phyloP scores from a whole-genome alignment of 2,329 filamentous ascomycete genomes.

The Ophiostoma triangulosporum region DNA sequence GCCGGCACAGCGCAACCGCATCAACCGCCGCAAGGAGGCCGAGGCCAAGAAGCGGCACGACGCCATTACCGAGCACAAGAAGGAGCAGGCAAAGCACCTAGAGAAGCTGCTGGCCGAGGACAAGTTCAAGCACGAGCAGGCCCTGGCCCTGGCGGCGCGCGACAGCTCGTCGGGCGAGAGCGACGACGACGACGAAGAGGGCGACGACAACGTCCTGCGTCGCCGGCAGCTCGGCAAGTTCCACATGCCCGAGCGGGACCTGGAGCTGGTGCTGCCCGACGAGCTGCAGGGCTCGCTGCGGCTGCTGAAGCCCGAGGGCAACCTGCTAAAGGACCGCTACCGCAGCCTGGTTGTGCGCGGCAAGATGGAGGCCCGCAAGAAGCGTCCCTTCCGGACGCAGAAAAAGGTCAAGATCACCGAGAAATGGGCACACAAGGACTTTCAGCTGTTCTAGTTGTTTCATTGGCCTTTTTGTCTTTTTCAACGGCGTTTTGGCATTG shows the following conservation, averaged over 20 bases:
- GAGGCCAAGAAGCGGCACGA: constrained; percentile 67
- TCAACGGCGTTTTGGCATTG: not conserved
- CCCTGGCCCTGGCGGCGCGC: constrained; percentile 32
- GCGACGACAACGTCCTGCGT: constrained; percentile 51
- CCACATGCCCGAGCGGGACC: constrained; percentile 60
- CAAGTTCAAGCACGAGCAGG: constrained; percentile 42
- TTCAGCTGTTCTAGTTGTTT: constrained; percentile 34
- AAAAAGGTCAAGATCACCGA: constrained; percentile 70
- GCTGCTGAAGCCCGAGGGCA: constrained; percentile 86
- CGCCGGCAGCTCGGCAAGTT: constrained; percentile 61
- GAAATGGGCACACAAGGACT: constrained; percentile 98
- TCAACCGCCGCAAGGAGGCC: constrained; percentile 76
- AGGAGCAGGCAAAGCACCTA: constrained; percentile 57
- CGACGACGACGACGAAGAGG: constrained; percentile 43
- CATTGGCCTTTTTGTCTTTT: not conserved
- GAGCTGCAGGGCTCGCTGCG: constrained; percentile 72
- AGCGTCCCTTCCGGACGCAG: constrained; percentile 70
- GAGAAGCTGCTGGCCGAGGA: constrained; percentile 59
- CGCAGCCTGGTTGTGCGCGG: constrained; percentile 77
- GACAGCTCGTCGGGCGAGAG: constrained; percentile 28
- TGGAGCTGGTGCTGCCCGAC: constrained; percentile 72
- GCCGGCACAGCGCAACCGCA: constrained; percentile 71
- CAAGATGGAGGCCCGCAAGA: constrained; percentile 72
- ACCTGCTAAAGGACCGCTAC: constrained; percentile 83
- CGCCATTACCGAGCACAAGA: constrained; percentile 57